Evolutionary conservation across 2,329 filamentous ascomycete species (phyloP).

Genomic region (Epichloe baconii): DNA sequence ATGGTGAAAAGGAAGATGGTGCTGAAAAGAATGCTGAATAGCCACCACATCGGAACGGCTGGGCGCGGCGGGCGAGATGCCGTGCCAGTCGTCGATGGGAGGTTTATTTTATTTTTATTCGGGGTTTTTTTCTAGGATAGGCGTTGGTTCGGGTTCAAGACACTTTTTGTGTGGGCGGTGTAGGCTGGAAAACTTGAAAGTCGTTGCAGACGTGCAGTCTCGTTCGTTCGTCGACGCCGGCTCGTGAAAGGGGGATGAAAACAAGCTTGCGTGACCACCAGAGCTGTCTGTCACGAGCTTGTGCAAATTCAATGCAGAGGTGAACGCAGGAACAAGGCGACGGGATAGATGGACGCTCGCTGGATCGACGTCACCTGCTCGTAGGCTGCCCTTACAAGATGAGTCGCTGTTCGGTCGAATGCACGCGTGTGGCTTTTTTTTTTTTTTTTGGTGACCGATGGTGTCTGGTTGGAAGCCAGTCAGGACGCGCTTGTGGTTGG

Average conservation of each 20-base stretch:
- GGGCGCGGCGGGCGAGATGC: slow-evolving; percentile 13
- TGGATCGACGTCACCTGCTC: slow-evolving; percentile 5
- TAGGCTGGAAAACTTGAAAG: background rate
- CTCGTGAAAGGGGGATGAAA: no score
- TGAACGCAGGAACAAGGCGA: background rate
- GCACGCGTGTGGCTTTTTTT: slow-evolving; percentile 2
- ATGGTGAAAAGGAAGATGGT: slow-evolving; percentile 80
- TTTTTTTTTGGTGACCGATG: background rate
- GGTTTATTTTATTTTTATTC: background rate
- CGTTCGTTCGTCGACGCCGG: background rate
- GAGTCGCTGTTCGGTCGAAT: background rate
- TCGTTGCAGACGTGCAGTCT: background rate
- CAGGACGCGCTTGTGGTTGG: slow-evolving; percentile 5
- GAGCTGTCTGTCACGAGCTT: background rate
- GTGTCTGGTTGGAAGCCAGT: slow-evolving; percentile 1
- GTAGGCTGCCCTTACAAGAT: background rate
- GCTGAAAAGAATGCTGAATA: slow-evolving; percentile 68
- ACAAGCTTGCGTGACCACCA: background rate
- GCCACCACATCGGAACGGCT: slow-evolving; percentile 57
- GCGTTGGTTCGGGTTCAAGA: background rate
- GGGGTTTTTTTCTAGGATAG: background rate
- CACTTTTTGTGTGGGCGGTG: background rate
- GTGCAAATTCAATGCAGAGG: background rate
- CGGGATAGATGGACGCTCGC: background rate
- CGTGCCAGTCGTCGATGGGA: slow-evolving; percentile 4